phyloP scores from a whole-genome alignment of 2,329 filamentous ascomycete genomes.

The Botrytis pseudocinerea region DNA sequence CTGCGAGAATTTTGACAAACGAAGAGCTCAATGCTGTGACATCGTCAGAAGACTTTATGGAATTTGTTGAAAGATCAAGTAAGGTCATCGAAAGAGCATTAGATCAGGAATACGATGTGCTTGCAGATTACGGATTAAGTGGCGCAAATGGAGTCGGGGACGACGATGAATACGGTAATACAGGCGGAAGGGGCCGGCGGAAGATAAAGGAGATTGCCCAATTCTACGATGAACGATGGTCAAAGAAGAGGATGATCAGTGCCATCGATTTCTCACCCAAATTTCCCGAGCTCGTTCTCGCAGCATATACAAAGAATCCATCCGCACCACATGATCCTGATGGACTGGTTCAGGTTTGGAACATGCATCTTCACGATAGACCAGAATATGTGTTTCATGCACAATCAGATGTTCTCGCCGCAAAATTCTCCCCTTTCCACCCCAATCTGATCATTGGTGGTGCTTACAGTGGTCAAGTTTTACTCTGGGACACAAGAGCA shows the following conservation, averaged over 20 bases:
- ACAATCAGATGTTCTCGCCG: slow-evolving; percentile 90
- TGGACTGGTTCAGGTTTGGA: slow-evolving; percentile 95
- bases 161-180: slow-evolving; percentile 73
- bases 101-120: slow-evolving; percentile 93
- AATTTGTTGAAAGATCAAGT: slow-evolving; percentile 92
- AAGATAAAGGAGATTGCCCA: slow-evolving; percentile 85
- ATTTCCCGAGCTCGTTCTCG: slow-evolving; percentile 88
- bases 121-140: slow-evolving; percentile 89
- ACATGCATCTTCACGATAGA: slow-evolving; percentile 87
- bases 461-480: slow-evolving; percentile 92
- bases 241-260: slow-evolving; percentile 96
- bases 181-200: slow-evolving; percentile 68
- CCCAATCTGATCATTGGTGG: slow-evolving; percentile 95
- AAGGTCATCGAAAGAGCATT: slow-evolving; percentile 96
- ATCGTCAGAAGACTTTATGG: slow-evolving; percentile 87
- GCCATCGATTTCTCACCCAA: slow-evolving; percentile 94
- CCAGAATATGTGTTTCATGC: slow-evolving; percentile 97
- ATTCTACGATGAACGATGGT: slow-evolving; percentile 94
- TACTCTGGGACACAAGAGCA: slow-evolving; percentile 94
- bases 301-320: slow-evolving; percentile 96
- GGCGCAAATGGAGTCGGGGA: slow-evolving; percentile 71
- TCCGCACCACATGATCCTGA: slow-evolving; percentile 92
- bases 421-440: slow-evolving; percentile 98
- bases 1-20: slow-evolving; percentile 72
- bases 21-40: slow-evolving; percentile 92